Evolutionary conservation across 345 rosid species (phyloP), one percentile per base, ranked within the genome.

Genomic region (Toxicodendron radicans): DNA sequence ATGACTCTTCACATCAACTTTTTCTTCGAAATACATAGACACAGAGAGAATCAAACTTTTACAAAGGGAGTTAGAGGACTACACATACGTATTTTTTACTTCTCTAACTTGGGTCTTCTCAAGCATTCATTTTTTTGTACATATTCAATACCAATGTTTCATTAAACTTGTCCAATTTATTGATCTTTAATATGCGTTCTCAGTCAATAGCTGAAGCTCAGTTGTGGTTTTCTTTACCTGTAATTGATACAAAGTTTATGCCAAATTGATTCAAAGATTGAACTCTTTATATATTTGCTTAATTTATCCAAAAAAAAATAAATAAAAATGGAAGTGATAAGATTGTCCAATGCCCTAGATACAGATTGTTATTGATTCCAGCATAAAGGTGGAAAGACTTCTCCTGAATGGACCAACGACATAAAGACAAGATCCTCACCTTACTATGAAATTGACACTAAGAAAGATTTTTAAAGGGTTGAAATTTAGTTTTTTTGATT

Each of bases 121-220:
- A 23, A 16, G 52, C 32, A 46, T 58, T 58, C 58, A 59, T 72
- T 66, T 61, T 17, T 57, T 57, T 76, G 75, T 64, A 76, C 75
- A 72, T 72, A 73, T 66, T 46, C 10, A 45, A 51, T 1, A 62
- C 43, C 58, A 20, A 53, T 51, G 54, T 66, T 65, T 27, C 54
- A 16, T 52, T 64, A 30, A 59, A 58, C 52, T 59, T 27, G 7
- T 53, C 73, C 41, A 1, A 9, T 38, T 58, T 41, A 58, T 58
- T 45, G 27, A 41, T 56, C 73, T 43, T 43, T 10, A n/a, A 57
- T 57, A 41, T 56, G 60, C n/a, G 4, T 57, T 41, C 43, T 38
- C 43, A 38, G 6, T 5, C 43, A 38, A 38, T 7, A 38, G 6
- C 6, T 38, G 9, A 38, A 38, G 43, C 1, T 35, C 38, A 4